Evolutionary conservation across 2,329 filamentous ascomycete genomes (phyloP), one percentile per base, ranked within the genome.

Genomic region (Clarireedia paspali): DNA sequence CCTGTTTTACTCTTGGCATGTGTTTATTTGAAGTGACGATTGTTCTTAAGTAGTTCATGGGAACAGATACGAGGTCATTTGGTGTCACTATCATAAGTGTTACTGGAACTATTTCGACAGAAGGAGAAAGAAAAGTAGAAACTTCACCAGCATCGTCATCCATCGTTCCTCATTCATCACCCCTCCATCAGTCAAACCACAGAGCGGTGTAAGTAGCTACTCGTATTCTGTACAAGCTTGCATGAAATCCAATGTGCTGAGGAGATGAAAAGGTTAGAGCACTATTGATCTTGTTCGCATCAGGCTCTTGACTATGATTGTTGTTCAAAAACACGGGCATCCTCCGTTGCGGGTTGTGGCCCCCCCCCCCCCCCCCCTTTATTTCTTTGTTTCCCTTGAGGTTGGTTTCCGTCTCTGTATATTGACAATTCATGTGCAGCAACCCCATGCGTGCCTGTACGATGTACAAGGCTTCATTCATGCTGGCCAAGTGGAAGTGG

Each of bases 351-450:
- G 20, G 23, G 17, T 55, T 40, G 53, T 55, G 53, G 47, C 47
- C 50, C 47, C 38, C 24, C 53, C 53, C 38, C 53, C 38, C 53
- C 46, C 34, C 20, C 20, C 20, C 20, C 46, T 44, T 50, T 55
- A 40, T 34, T 47, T 50, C 49, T 42, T 10, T 55, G 53, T 55
- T 55, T 39, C 47, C 47, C 53, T 44, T 44, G 40, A 55, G 53
- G 53, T 50, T 55, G 47, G 46, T 45, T 55, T 50, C 53, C 53
- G 53, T 50, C 53, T 30, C 46, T 42, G 14, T 55, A 50, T 54
- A 46, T 24, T 46, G 40, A 50, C 4, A 34, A 50, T 55, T 27
- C 53, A 55, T 42, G 39, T 50, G 53, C 53, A 55, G 38, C 42
- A n/a, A 23, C 20, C 40, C 38, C 39, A 55, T 55, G 47, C 47